Percentiles rank a stretch among this genome's conserved stretches.
Evolutionary conservation across 257 asterid species (phyloP).

Genomic region (Sherardia arvensis): DNA sequence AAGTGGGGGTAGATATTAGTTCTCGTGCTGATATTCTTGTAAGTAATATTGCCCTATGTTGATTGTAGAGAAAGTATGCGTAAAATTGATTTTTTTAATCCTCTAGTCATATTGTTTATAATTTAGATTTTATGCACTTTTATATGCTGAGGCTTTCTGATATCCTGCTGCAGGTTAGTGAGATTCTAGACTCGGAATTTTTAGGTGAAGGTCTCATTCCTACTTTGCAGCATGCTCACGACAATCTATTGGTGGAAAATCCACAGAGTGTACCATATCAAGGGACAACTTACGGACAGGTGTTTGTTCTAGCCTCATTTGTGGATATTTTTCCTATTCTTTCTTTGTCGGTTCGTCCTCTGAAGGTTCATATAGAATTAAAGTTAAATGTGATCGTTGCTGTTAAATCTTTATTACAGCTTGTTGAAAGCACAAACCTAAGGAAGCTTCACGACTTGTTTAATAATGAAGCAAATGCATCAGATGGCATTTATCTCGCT

Average conservation of each 20-base stretch:
- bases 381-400: not conserved
- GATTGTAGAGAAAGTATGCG: not conserved
- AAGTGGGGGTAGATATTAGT: constrained; percentile 64
- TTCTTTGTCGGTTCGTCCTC: not conserved
- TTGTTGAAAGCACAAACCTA: constrained; percentile 67
- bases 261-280: constrained; percentile 77
- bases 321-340: constrained; percentile 1
- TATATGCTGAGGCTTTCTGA: not conserved
- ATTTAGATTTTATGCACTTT: not conserved
- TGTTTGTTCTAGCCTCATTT: constrained; percentile 21
- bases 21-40: constrained; percentile 86
- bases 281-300: constrained; percentile 90
- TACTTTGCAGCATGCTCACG: constrained; percentile 95
- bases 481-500: constrained; percentile 62
- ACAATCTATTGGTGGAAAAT: constrained; percentile 64
- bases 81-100: not conserved
- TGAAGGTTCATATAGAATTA: not conserved
- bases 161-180: constrained; percentile 62
- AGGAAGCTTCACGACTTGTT: constrained; percentile 61
- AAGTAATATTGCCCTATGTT: constrained; percentile 18
- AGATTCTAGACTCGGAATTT: constrained; percentile 88
- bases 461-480: constrained; percentile 49
- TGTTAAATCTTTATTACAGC: constrained; percentile 29
- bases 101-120: not conserved
- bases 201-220: constrained; percentile 98